Evolutionary conservation across 345 rosid genomes (phyloP).

Genomic region (Sonneratia caseolaris): DNA sequence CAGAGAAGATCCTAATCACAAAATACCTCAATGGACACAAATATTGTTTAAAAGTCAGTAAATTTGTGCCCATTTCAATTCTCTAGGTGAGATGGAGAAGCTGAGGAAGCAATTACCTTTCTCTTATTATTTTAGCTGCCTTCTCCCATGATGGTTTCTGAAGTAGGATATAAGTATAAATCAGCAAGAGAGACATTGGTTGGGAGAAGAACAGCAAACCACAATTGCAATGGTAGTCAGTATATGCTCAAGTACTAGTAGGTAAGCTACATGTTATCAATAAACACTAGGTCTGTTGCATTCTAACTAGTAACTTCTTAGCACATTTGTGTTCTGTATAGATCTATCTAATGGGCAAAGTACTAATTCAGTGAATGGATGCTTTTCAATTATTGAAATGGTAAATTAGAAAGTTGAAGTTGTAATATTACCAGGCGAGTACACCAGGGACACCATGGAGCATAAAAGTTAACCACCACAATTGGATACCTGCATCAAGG

Average conservation of each 20-base stretch:
- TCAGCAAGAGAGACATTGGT: constrained; percentile 4
- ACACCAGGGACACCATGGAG: constrained; percentile 99
- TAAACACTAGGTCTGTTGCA: background rate
- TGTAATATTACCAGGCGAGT: constrained; percentile 66
- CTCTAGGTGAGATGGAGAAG: background rate
- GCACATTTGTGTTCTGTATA: background rate
- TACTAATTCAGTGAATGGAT: background rate
- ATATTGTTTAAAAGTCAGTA: background rate
- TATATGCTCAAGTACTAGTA: background rate
- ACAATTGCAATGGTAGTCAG: background rate
- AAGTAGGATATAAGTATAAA: constrained; percentile 13
- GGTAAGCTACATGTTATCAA: background rate
- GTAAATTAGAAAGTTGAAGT: background rate
- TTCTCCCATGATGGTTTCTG: constrained; percentile 99
- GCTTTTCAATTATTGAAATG: background rate
- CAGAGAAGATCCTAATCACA: constrained; percentile 3
- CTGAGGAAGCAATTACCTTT: constrained; percentile 39
- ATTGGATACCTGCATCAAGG: constrained; percentile 66
- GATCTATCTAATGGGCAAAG: background rate
- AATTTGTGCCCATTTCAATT: no score
- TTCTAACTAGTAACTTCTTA: background rate
- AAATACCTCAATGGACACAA: background rate
- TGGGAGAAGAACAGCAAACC: background rate
- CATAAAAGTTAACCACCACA: constrained; percentile 84
- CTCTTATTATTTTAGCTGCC: constrained; percentile 69